A percentile compares a stretch with the other conserved stretches of the same genome.
phyloP scores from a whole-genome alignment of 768 basidiomycete species.

The Jaapia argillacea region DNA sequence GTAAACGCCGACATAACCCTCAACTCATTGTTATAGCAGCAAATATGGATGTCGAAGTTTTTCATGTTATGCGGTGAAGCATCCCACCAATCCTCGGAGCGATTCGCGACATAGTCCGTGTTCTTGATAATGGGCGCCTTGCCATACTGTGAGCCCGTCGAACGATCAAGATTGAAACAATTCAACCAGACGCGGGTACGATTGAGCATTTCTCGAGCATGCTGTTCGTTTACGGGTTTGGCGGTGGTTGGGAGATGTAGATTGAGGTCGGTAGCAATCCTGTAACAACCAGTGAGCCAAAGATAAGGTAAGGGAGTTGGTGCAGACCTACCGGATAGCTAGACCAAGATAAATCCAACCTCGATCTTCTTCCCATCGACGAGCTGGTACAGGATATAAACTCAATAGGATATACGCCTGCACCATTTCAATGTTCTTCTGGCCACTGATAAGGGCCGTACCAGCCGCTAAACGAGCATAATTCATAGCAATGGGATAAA shows the following conservation, averaged over 20 bases:
- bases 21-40: conserved; percentile 68
- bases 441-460: conserved; percentile 62
- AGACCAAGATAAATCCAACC: conserved; percentile 86
- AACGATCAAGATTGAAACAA: conserved; percentile 87
- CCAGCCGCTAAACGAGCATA: conserved; percentile 73
- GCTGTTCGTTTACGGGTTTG: conserved; percentile 68
- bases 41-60: conserved; percentile 74
- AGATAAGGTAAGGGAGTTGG: not conserved
- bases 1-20: conserved; percentile 52
- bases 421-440: conserved; percentile 76
- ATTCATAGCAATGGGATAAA: conserved; percentile 65
- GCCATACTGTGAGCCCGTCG: conserved; percentile 82
- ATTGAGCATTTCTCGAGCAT: conserved; percentile 81
- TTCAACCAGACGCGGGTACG: conserved; percentile 86
- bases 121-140: conserved; percentile 74
- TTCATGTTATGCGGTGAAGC: conserved; percentile 57
- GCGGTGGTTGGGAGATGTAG: conserved; percentile 70
- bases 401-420: conserved; percentile 77
- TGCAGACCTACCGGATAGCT: conserved; percentile 57
- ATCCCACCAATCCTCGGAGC: conserved; percentile 63
- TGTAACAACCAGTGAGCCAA: conserved; percentile 20
- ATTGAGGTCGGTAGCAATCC: conserved; percentile 84
- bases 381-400: conserved; percentile 65
- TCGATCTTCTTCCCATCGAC: conserved; percentile 83
- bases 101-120: conserved; percentile 65